Evolutionary conservation across 192 early-diverging fungal genomes (phyloP).

Genomic region (Backusella morwellensis): DNA sequence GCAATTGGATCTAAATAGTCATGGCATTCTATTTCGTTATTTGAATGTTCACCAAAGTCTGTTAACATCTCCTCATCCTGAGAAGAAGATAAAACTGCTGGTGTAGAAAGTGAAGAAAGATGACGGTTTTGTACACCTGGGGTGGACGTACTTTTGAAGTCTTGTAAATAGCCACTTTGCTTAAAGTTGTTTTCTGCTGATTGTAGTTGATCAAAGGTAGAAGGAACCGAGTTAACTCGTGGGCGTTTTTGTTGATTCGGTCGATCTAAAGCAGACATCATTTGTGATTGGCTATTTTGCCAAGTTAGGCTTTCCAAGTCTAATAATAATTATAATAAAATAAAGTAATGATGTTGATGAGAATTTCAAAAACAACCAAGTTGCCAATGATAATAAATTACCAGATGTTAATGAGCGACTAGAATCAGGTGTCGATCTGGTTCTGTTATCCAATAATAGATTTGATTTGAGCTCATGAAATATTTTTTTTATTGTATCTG

Average conservation of each 20-base stretch:
- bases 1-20: conserved; percentile 12
- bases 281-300: neutral
- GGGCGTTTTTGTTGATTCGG: conserved; percentile 6
- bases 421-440: neutral
- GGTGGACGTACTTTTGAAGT: neutral
- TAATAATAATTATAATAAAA: neutral
- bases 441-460: neutral
- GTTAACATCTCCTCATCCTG: neutral
- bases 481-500: conserved; percentile 55
- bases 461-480: conserved; percentile 44
- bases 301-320: conserved; percentile 1
- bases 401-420: neutral
- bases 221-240: conserved; percentile 28
- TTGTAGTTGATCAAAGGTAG: conserved; percentile 16
- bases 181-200: neutral
- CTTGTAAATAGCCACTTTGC: neutral
- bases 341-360: neutral
- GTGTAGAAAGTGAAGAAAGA: neutral
- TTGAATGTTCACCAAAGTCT: neutral
- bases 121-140: neutral
- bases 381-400: neutral
- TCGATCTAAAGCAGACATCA: neutral
- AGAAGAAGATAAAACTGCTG: neutral
- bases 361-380: neutral
- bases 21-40: neutral